Conservation (phyloP, 1,284 basidiomycete species). For the Sporisorium sorghi region DNA sequence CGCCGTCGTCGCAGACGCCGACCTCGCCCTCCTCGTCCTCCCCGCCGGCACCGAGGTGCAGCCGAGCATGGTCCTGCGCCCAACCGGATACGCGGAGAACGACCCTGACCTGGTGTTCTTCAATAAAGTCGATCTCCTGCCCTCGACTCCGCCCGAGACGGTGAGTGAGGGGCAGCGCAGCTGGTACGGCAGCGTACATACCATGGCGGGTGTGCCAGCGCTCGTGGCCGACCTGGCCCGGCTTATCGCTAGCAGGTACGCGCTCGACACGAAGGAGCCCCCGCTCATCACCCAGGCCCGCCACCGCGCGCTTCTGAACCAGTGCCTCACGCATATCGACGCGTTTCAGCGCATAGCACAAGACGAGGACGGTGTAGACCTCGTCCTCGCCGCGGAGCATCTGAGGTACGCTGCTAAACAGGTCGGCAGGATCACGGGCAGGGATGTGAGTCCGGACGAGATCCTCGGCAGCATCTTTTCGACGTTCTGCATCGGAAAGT, state of each 20-base stretch:
- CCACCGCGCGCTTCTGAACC: slow-evolving; percentile 79
- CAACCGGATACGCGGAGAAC: slow-evolving; percentile 71
- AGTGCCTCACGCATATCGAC: slow-evolving; percentile 77
- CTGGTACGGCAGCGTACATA: slow-evolving; percentile 78
- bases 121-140: slow-evolving; percentile 79
- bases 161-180: slow-evolving; percentile 9
- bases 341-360: slow-evolving; percentile 63
- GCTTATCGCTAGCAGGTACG: slow-evolving; percentile 74
- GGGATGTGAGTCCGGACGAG: slow-evolving; percentile 78
- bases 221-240: slow-evolving; percentile 76
- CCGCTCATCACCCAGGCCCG: slow-evolving; percentile 83
- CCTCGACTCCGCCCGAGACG: background rate
- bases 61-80: slow-evolving; percentile 70
- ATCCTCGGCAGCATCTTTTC: slow-evolving; percentile 83
- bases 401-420: slow-evolving; percentile 83
- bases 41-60: slow-evolving; percentile 74
- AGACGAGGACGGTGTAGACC: slow-evolving; percentile 72
- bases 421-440: slow-evolving; percentile 82
- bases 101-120: slow-evolving; percentile 74
- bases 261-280: slow-evolving; percentile 66
- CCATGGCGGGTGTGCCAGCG: slow-evolving; percentile 73
- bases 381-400: slow-evolving; percentile 85
- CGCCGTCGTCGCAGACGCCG: slow-evolving; percentile 76
- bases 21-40: slow-evolving; percentile 81
- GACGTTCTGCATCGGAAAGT: slow-evolving; percentile 71